These are phyloP conservation scores for Cyberlindnera galapagoensis DNA, from an alignment of 805 yeast species.

Conservation along the genomic window DNA sequence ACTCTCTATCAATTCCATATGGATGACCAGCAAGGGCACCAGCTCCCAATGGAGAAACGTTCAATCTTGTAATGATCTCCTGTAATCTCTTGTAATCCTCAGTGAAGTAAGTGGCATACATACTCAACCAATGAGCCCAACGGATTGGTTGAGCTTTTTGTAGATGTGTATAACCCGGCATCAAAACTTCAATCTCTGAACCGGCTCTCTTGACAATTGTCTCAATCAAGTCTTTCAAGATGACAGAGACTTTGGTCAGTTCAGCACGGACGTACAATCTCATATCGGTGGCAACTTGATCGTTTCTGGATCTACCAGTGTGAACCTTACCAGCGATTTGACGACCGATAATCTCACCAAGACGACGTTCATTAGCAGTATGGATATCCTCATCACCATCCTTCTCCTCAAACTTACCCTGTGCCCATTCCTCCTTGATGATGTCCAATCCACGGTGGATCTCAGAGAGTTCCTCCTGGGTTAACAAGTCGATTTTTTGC, in stretches of 20 bases:
- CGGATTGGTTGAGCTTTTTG: conserved; percentile 99
- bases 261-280: conserved; percentile 85
- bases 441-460: conserved; percentile 77
- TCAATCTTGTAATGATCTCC: conserved; percentile 76
- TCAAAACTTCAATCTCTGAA: conserved; percentile 79
- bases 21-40: conserved; percentile 99
- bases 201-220: conserved; percentile 72
- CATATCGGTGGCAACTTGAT: conserved; percentile 99
- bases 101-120: conserved; percentile 90
- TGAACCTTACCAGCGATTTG: conserved; percentile 96
- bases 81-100: conserved; percentile 82
- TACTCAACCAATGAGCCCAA: conserved; percentile 96
- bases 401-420: conserved; percentile 59
- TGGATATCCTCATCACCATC: conserved; percentile 97
- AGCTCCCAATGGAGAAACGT: conserved; percentile 87
- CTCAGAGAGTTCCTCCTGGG: conserved; percentile 63
- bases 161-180: conserved; percentile 99
- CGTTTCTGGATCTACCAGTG: conserved; percentile 98
- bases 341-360: conserved; percentile 93
- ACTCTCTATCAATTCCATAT: conserved; percentile 96
- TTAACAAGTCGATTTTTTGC: conserved; percentile 68
- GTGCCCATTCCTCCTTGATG: conserved; percentile 79
- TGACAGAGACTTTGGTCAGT: conserved; percentile 47
- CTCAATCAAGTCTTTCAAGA: conserved; percentile 55
- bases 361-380: conserved; percentile 96